phyloP scores from a whole-genome alignment of 2,329 filamentous ascomycete genomes.

The Mycosphaerella arachidis region DNA sequence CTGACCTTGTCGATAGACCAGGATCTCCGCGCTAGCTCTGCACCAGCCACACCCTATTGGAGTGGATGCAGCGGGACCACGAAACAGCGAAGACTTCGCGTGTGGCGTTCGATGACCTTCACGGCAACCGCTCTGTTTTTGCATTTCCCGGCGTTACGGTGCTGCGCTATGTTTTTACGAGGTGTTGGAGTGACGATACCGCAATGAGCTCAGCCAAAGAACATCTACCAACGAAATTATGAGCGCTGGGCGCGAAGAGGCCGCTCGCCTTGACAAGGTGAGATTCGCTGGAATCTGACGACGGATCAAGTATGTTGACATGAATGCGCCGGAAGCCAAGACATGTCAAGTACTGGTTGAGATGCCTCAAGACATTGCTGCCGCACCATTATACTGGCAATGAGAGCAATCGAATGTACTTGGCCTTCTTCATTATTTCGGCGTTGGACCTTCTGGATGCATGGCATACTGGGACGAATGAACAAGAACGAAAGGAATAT shows the following conservation, averaged over 20 bases:
- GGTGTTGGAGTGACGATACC: not conserved
- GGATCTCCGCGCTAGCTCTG: not conserved
- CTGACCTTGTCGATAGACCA: not conserved
- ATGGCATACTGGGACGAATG: slow-evolving; percentile 52
- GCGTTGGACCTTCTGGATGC: slow-evolving; percentile 75
- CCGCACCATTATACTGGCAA: slow-evolving; percentile 79
- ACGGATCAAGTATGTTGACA: slow-evolving; percentile 1
- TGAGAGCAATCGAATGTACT: slow-evolving; percentile 84
- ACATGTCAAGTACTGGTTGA: slow-evolving; percentile 88
- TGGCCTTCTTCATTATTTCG: slow-evolving; percentile 84
- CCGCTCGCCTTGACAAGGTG: slow-evolving; percentile 9
- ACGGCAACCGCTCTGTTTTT: not conserved
- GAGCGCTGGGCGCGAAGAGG: slow-evolving; percentile 1
- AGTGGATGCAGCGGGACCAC: not conserved
- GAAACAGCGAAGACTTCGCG: not conserved
- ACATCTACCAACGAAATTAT: not conserved
- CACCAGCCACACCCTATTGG: not conserved
- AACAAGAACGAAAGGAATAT: slow-evolving; percentile 52
- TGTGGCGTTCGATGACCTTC: not conserved
- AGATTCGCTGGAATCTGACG: not conserved
- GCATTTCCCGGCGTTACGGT: not conserved
- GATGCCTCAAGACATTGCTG: slow-evolving; percentile 76
- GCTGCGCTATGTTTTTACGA: not conserved
- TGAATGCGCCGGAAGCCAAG: slow-evolving; percentile 18
- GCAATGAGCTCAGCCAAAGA: not conserved